Conservation (phyloP, 768 basidiomycete species). For the Rhizopogon vesiculosus region DNA sequence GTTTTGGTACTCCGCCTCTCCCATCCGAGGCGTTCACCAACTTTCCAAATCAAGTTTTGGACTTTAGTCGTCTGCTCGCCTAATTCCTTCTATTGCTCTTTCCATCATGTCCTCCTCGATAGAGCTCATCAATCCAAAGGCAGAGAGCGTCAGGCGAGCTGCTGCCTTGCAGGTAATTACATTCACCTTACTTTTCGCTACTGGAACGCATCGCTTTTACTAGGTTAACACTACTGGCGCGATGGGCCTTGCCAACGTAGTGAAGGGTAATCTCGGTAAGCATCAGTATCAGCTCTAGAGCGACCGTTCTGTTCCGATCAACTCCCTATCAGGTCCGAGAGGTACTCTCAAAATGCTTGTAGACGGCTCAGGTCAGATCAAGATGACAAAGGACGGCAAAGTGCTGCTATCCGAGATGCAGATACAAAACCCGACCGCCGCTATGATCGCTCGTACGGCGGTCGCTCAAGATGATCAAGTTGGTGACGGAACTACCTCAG, state of each 20-base stretch:
- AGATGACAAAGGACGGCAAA: conserved; percentile 99
- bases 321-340: conserved; percentile 65
- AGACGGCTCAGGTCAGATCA: conserved; percentile 96
- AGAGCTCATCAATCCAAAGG: conserved; percentile 95
- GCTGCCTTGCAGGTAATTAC: conserved; percentile 81
- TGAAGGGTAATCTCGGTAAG: conserved; percentile 93
- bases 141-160: conserved; percentile 86
- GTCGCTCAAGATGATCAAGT: conserved; percentile 99
- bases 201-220: conserved; percentile 17
- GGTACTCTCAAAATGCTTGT: conserved; percentile 99
- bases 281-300: conserved; percentile 18
- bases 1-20: conserved; percentile 32
- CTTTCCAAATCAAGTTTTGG: not conserved
- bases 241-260: conserved; percentile 95
- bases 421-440: conserved; percentile 98
- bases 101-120: conserved; percentile 67
- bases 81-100: conserved; percentile 5
- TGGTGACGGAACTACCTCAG: conserved; percentile 97
- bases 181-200: conserved; percentile 10
- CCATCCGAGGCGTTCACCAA: conserved; percentile 7
- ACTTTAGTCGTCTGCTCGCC: not conserved
- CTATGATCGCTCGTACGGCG: conserved; percentile 97
- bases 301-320: conserved; percentile 18
- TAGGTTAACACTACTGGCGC: conserved; percentile 92
- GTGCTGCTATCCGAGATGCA: conserved; percentile 99